These are phyloP conservation scores for Jatropha multifida DNA, from an alignment of 441 rosid genomes.

Conservation along the genomic window DNA sequence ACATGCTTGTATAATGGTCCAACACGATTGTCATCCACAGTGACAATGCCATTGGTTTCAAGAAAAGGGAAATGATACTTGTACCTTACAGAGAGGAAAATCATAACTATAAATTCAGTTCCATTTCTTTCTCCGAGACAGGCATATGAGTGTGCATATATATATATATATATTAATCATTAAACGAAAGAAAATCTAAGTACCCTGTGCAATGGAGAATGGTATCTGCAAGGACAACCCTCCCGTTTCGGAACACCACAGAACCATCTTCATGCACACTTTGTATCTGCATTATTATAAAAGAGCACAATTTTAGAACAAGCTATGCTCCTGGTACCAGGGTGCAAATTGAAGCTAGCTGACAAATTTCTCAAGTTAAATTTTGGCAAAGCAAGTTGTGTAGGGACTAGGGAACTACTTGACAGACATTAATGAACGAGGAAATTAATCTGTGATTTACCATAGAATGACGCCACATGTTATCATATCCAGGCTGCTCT, in stretches of 20 bases:
- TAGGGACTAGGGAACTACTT: too few relatives aligned
- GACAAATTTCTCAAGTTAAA: slow-evolving; percentile 4
- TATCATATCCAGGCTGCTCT: slow-evolving; percentile 42
- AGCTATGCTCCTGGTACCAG: slow-evolving; percentile 9
- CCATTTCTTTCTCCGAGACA: not conserved
- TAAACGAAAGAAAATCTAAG: not conserved
- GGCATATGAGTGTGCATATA: too few relatives aligned
- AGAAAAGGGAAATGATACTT: slow-evolving; percentile 66
- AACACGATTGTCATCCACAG: slow-evolving; percentile 65
- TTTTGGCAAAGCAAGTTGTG: too few relatives aligned
- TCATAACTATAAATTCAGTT: not conserved
- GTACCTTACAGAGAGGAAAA: slow-evolving; percentile 40
- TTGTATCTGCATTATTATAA: slow-evolving; percentile 51
- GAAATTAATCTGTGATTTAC: slow-evolving; percentile 32
- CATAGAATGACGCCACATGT: slow-evolving; percentile 78
- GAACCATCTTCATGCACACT: slow-evolving; percentile 49
- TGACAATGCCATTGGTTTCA: slow-evolving; percentile 48
- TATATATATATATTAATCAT: not conserved
- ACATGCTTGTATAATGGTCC: slow-evolving; percentile 73
- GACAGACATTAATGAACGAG: too few relatives aligned
- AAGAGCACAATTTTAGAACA: slow-evolving; percentile 15
- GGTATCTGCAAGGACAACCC: slow-evolving; percentile 45
- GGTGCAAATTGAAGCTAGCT: not conserved
- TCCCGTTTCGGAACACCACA: slow-evolving; percentile 55
- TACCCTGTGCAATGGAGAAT: slow-evolving; percentile 84